Conservation (phyloP, 345 rosid genomes). For the Cardamine occulta region DNA sequence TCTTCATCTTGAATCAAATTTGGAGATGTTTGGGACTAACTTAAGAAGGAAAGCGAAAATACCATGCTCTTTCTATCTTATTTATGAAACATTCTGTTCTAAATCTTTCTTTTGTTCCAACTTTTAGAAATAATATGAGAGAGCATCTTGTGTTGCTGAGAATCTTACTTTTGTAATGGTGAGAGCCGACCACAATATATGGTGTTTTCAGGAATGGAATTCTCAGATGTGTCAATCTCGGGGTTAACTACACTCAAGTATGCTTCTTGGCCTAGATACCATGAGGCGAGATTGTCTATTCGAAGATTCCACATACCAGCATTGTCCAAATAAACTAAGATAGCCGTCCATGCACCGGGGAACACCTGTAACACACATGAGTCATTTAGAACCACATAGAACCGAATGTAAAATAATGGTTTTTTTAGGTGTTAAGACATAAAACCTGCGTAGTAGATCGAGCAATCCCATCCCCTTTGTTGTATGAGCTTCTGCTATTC, state of each 20-base stretch:
- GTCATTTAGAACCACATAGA: constrained; percentile 2
- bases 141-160: constrained; percentile 18
- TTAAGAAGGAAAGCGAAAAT: neutral
- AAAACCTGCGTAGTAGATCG: constrained; percentile 75
- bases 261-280: constrained; percentile 91
- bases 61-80: neutral
- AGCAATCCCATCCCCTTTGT: constrained; percentile 95
- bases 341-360: constrained; percentile 97
- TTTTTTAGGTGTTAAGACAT: neutral
- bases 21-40: neutral
- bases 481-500: constrained; percentile 80
- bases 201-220: constrained; percentile 61
- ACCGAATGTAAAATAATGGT: constrained; percentile 8
- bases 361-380: constrained; percentile 60
- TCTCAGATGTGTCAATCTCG: constrained; percentile 65
- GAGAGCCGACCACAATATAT: constrained; percentile 86
- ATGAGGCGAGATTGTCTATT: constrained; percentile 73
- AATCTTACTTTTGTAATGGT: constrained; percentile 74
- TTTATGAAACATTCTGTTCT: neutral
- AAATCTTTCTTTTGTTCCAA: constrained; percentile 5
- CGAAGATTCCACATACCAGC: constrained; percentile 95
- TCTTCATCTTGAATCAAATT: neutral
- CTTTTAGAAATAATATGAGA: neutral
- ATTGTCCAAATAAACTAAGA: constrained; percentile 83
- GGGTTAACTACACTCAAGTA: constrained; percentile 73